Evolutionary conservation across 2,329 filamentous ascomycete genomes (phyloP).

Genomic region (Fusarium sulawesiense): DNA sequence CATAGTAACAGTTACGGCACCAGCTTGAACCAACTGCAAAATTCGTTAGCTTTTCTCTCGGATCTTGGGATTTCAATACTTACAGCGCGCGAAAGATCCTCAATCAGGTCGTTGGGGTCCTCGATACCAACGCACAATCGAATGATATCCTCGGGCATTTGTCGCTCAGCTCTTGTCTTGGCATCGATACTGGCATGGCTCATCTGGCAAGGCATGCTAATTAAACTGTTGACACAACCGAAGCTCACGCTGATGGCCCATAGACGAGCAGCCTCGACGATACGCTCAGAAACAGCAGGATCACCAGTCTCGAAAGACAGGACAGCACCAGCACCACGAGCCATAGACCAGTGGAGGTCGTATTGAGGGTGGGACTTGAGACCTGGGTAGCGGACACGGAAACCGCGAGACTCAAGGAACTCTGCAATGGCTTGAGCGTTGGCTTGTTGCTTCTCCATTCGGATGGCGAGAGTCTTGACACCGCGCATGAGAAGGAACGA

Average conservation of each 20-base stretch:
- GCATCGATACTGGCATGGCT: slow-evolving; percentile 98
- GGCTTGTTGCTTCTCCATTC: slow-evolving; percentile 97
- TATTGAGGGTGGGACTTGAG: slow-evolving; percentile 96
- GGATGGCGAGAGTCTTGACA: slow-evolving; percentile 95
- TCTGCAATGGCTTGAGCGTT: slow-evolving; percentile 92
- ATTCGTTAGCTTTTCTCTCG: slow-evolving; percentile 39
- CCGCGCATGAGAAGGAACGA: slow-evolving; percentile 95
- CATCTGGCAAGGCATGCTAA: slow-evolving; percentile 99
- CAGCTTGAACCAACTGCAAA: slow-evolving; percentile 85
- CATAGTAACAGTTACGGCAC: slow-evolving; percentile 86
- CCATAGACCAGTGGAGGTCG: slow-evolving; percentile 94
- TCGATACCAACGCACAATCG: slow-evolving; percentile 96
- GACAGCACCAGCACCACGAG: slow-evolving; percentile 92
- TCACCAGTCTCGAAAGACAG: slow-evolving; percentile 97
- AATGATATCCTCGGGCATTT: slow-evolving; percentile 97
- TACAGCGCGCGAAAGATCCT: slow-evolving; percentile 91
- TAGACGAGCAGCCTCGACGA: slow-evolving; percentile 90
- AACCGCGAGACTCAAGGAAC: slow-evolving; percentile 90
- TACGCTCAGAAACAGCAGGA: slow-evolving; percentile 83
- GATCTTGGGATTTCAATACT: slow-evolving; percentile 55
- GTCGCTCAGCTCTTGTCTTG: slow-evolving; percentile 87
- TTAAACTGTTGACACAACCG: slow-evolving; percentile 97
- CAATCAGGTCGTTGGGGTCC: slow-evolving; percentile 89
- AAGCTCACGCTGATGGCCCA: slow-evolving; percentile 98
- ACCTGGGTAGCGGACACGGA: slow-evolving; percentile 94